Evolutionary conservation across 2,329 filamentous ascomycete species (phyloP).

Genomic region (Hansfordia pulvinata): DNA sequence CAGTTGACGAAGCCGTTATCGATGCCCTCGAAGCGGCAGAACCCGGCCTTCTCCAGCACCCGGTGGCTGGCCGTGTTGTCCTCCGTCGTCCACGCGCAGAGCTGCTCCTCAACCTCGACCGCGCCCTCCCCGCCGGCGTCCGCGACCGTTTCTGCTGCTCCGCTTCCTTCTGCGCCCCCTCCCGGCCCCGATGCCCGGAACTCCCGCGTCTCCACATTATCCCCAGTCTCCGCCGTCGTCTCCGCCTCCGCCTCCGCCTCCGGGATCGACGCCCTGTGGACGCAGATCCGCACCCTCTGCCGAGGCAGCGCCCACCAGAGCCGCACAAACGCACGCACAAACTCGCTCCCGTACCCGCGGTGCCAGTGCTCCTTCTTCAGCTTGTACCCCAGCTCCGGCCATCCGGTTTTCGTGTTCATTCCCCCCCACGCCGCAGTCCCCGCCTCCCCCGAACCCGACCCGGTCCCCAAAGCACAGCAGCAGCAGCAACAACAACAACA

Average conservation of each 20-base stretch:
- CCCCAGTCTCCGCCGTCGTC: neutral
- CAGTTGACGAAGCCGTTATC: no score
- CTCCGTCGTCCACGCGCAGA: slow-evolving; percentile 9
- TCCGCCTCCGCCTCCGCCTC: neutral
- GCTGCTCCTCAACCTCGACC: slow-evolving; percentile 4
- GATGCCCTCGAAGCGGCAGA: no score
- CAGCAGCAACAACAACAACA: no score
- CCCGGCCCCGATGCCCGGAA: no score
- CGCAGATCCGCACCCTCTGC: slow-evolving; percentile 1
- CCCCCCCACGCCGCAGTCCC: slow-evolving; percentile 5
- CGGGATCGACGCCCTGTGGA: slow-evolving; percentile 3
- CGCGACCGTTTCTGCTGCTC: no score
- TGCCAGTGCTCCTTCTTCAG: slow-evolving; percentile 10
- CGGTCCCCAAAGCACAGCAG: no score
- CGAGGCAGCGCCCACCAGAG: slow-evolving; percentile 12
- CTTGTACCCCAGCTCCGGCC: slow-evolving; percentile 14
- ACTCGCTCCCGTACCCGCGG: slow-evolving; percentile 12
- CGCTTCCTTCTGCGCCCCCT: no score
- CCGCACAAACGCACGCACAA: slow-evolving; percentile 7
- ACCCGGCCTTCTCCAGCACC: slow-evolving; percentile 13
- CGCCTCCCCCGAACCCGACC: no score
- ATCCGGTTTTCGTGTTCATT: slow-evolving; percentile 17
- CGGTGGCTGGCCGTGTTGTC: slow-evolving; percentile 10
- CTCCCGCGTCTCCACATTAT: no score
- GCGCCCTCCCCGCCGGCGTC: slow-evolving; percentile 1